Percentiles rank a stretch among this genome's conserved stretches.
These are phyloP conservation scores for Plasmodium yoelii DNA, from an alignment of 169 alveolate species.

Conservation along the genomic window DNA sequence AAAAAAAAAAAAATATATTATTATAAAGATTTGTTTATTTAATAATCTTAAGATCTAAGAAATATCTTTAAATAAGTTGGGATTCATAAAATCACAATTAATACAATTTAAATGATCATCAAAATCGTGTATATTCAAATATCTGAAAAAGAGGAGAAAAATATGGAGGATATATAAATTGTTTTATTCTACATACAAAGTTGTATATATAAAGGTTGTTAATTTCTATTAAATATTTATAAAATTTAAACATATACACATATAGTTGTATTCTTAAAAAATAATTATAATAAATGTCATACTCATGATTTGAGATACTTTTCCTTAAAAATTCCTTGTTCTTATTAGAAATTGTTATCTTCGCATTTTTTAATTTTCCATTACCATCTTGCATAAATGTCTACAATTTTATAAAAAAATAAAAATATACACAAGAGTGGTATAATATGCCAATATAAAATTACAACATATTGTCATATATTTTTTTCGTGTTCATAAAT, in stretches of 20 bases:
- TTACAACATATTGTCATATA: no score
- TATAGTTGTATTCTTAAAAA: background rate
- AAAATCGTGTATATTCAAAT: slow-evolving; percentile 52
- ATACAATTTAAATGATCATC: slow-evolving; percentile 70
- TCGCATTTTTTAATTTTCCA: slow-evolving; percentile 29
- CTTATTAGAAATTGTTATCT: slow-evolving; percentile 10
- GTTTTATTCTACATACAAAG: background rate
- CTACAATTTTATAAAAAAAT: slow-evolving; percentile 29
- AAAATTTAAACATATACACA: background rate
- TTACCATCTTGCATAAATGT: slow-evolving; percentile 24
- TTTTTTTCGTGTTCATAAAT: background rate
- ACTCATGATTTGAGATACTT: slow-evolving; percentile 50
- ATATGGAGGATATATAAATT: background rate
- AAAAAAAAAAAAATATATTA: no score
- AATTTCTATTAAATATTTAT: no score
- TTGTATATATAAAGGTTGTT: no score
- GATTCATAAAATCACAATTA: slow-evolving; percentile 66
- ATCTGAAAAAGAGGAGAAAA: slow-evolving; percentile 18
- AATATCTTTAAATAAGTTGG: slow-evolving; percentile 47
- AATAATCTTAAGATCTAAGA: background rate
- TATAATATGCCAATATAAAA: no score
- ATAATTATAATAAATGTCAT: background rate
- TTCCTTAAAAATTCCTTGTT: slow-evolving; percentile 46
- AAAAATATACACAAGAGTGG: background rate
- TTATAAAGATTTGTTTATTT: no score